Base-by-base conservation (phyloP, 805 yeast genomes). In the Starmerella gropengiesseri region DNA sequence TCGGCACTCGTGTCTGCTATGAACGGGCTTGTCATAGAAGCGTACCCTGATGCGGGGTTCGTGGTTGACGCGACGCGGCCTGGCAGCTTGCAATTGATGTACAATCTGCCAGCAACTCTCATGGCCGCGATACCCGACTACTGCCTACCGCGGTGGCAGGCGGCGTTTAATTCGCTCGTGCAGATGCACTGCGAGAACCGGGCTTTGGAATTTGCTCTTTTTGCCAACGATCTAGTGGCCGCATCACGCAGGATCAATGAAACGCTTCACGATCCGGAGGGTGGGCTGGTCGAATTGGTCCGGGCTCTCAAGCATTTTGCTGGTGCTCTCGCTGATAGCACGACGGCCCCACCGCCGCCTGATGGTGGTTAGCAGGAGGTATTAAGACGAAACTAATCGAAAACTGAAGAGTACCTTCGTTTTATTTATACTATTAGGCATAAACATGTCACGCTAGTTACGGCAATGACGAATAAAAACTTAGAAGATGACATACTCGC, bases 401-500 rank as follows among this genome's bases (percentile, higher is more conserved):
- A 34, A 21, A 34, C 37, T 23, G 17, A 14, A 23, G 37, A 31
- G 18, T n/a, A 17, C n/a, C n/a, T 20, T 25, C 35, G 12, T 34
- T 21, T 23, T 34, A 34, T 34, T 34, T 34, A 34, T 34, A 34
- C 37, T 34, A 34, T 34, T 34, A 34, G 37, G 37, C 37, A 34
- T 34, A 34, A 34, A 34, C 37, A 23, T 34, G 37, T 34, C 37
- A 22, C 37, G 27, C 27, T n/a, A 32, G 25, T 13, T 5, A 14
- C 7, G 19, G 30, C 20, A 34, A 14, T 14, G 29, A 34, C 37
- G 27, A 34, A 34, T 34, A 34, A 34, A 34, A 34, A 34, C 23
- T n/a, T n/a, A n/a, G n/a, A n/a, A n/a, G n/a, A n/a, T n/a, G n/a
- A n/a, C n/a, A n/a, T n/a, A n/a, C n/a, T n/a, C n/a, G n/a, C n/a